phyloP scores from a whole-genome alignment of 805 yeast genomes.

The Candida yuanshanica region DNA sequence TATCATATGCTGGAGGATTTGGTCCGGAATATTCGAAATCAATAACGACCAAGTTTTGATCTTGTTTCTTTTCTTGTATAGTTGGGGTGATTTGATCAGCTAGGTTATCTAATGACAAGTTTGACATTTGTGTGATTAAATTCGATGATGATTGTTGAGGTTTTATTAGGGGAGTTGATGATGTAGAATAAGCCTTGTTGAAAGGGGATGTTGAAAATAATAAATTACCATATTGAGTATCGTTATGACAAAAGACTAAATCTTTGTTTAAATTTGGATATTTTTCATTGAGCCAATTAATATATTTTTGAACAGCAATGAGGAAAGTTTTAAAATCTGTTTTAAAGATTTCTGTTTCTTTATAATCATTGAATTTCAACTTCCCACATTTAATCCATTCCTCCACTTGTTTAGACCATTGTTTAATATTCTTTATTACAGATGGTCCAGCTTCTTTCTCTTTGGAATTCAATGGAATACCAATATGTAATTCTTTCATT shows the following conservation, averaged over 20 bases:
- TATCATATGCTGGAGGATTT: constrained; percentile 82
- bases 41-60: constrained; percentile 79
- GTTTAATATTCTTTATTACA: constrained; percentile 61
- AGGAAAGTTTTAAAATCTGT: constrained; percentile 47
- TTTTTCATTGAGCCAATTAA: constrained; percentile 51
- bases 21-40: constrained; percentile 96
- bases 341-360: constrained; percentile 34
- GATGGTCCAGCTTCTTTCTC: constrained; percentile 61
- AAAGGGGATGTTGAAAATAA: constrained; percentile 52
- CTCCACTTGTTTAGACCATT: constrained; percentile 58
- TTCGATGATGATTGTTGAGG: constrained; percentile 6
- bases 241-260: constrained; percentile 88
- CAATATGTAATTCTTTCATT: constrained; percentile 89
- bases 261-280: constrained; percentile 42
- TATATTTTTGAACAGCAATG: constrained; percentile 43
- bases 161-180: not conserved
- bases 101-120: constrained; percentile 19
- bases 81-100: constrained; percentile 28
- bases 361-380: constrained; percentile 9
- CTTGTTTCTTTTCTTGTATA: constrained; percentile 40
- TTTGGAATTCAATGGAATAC: constrained; percentile 54
- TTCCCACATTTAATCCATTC: constrained; percentile 36
- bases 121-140: constrained; percentile 15
- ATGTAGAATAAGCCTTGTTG: constrained; percentile 18
- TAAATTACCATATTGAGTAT: constrained; percentile 93